Conservation (phyloP, 2,329 filamentous ascomycete species). For the Intubia oerlemansii region DNA sequence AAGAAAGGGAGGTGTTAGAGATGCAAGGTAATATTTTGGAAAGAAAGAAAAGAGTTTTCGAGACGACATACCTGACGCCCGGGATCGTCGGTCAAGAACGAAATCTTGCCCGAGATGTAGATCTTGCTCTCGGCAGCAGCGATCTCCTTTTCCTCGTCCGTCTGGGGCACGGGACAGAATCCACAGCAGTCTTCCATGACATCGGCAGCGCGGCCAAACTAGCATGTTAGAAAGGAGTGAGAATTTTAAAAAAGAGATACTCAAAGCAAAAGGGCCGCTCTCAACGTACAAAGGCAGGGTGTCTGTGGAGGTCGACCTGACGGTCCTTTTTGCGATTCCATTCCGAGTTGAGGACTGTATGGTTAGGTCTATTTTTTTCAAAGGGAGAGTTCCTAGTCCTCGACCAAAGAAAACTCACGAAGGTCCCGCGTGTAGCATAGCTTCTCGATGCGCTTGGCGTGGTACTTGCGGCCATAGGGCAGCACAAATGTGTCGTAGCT, state of each 20-base stretch:
- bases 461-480: slow-evolving; percentile 39
- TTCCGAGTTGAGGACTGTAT: slow-evolving; percentile 51
- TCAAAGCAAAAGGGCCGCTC: too few species aligned
- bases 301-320: slow-evolving; percentile 59
- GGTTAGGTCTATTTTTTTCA: too few species aligned
- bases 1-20: background rate
- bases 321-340: slow-evolving; percentile 65
- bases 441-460: slow-evolving; percentile 57
- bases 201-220: slow-evolving; percentile 52
- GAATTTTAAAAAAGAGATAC: too few species aligned
- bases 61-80: too few species aligned
- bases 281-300: slow-evolving; percentile 44
- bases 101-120: slow-evolving; percentile 52
- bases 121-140: slow-evolving; percentile 52
- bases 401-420: slow-evolving; percentile 16
- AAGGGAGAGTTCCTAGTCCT: background rate
- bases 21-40: too few species aligned
- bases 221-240: too few species aligned
- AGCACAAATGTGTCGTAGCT: slow-evolving; percentile 63
- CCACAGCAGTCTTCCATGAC: slow-evolving; percentile 68
- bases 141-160: slow-evolving; percentile 48
- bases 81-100: slow-evolving; percentile 62
- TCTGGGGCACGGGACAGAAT: slow-evolving; percentile 47
- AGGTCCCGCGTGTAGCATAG: slow-evolving; percentile 65
- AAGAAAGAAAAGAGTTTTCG: slow-evolving; percentile 5